phyloP scores from a whole-genome alignment of 1,139 yeast species.

The Blastobotrys apis region DNA sequence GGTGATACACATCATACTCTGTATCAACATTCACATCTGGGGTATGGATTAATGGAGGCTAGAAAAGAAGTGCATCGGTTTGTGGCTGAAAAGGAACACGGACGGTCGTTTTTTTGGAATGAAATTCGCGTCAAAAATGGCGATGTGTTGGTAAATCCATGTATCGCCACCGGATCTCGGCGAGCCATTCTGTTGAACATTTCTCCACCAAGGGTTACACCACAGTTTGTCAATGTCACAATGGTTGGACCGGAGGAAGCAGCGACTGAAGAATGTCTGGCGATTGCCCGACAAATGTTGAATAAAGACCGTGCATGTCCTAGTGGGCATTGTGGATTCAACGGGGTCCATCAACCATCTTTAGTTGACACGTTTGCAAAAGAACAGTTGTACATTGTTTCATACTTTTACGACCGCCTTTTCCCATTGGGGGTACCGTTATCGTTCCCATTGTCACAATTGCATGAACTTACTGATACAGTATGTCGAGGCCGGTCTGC shows the following conservation, averaged over 20 bases:
- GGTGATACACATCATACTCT: constrained; percentile 69
- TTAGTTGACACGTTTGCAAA: constrained; percentile 65
- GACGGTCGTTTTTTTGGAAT: constrained; percentile 11
- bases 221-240: constrained; percentile 42
- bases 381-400: constrained; percentile 73
- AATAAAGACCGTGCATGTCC: constrained; percentile 72
- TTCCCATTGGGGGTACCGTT: constrained; percentile 84
- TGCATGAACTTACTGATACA: constrained; percentile 63
- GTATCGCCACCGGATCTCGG: constrained; percentile 66
- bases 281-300: constrained; percentile 66
- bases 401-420: constrained; percentile 86
- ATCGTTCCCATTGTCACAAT: constrained; percentile 70
- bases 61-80: constrained; percentile 70
- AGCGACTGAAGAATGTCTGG: constrained; percentile 67
- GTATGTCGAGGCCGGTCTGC: constrained; percentile 75
- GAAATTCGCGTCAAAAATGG: constrained; percentile 14
- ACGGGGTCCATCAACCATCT: constrained; percentile 94
- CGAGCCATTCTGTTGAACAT: constrained; percentile 37
- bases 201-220: constrained; percentile 13
- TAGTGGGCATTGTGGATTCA: constrained; percentile 78
- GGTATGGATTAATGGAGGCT: constrained; percentile 90
- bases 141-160: constrained; percentile 55
- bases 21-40: constrained; percentile 87
- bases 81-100: constrained; percentile 15
- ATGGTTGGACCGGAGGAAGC: constrained; percentile 65